A percentile compares a stretch with the other conserved stretches of the same genome.
phyloP scores from a whole-genome alignment of 1,284 basidiomycete genomes.

The Ustilago trichophora region DNA sequence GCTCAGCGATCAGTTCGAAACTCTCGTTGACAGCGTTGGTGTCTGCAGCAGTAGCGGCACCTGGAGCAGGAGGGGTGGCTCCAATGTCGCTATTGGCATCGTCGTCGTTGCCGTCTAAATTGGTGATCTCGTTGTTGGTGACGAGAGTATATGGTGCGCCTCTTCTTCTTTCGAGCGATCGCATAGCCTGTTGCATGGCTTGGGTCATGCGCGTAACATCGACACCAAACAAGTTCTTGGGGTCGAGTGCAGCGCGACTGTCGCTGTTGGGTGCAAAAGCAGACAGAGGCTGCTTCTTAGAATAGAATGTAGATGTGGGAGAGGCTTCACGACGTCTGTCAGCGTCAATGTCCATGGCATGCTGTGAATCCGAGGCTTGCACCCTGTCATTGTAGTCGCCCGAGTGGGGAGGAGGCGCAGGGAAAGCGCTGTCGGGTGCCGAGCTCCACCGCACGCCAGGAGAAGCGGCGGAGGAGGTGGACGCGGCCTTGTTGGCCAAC shows the following conservation, averaged over 20 bases:
- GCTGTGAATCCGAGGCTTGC: not conserved
- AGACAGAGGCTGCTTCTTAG: constrained; percentile 15
- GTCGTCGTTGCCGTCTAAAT: constrained; percentile 26
- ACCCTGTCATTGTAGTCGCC: constrained; percentile 2
- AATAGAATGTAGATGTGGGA: constrained; percentile 15
- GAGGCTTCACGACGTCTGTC: constrained; percentile 5
- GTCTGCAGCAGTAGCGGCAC: constrained; percentile 16
- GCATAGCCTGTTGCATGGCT: constrained; percentile 48
- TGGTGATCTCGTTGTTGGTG: constrained; percentile 39
- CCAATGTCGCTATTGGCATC: constrained; percentile 26
- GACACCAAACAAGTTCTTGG: constrained; percentile 41
- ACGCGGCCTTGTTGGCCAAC: not conserved
- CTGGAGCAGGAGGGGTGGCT: constrained; percentile 27
- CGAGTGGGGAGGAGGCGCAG: constrained; percentile 6
- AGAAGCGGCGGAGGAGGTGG: constrained; percentile 12
- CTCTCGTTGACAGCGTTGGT: constrained; percentile 45
- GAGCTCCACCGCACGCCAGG: constrained; percentile 47
- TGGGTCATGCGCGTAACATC: constrained; percentile 40
- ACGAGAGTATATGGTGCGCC: constrained; percentile 46
- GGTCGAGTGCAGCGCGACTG: constrained; percentile 23
- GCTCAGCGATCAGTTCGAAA: constrained; percentile 49
- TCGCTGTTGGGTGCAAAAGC: constrained; percentile 8
- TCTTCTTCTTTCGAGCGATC: constrained; percentile 32
- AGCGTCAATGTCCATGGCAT: constrained; percentile 12
- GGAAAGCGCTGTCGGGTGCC: constrained; percentile 26